Conservation (phyloP, 1,139 yeast species). For the Candida neerlandica region DNA sequence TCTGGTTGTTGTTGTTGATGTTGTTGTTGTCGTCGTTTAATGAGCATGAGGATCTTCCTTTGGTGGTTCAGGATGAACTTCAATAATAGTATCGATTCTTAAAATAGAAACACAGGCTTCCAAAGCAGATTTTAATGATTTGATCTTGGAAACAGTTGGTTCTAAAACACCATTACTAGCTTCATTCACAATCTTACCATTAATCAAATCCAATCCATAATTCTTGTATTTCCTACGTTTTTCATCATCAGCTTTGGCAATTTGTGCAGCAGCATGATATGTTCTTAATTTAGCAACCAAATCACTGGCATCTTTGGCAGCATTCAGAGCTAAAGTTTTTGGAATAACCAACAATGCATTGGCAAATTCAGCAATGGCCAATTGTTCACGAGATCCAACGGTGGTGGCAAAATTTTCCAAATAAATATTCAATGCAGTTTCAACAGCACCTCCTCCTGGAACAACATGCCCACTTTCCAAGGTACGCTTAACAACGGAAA, state of each 20-base stretch:
- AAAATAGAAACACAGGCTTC: constrained; percentile 98
- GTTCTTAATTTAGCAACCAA: constrained; percentile 93
- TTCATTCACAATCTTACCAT: constrained; percentile 91
- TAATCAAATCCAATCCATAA: constrained; percentile 89
- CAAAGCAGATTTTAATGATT: constrained; percentile 90
- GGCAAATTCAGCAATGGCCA: constrained; percentile 98
- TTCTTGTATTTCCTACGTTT: constrained; percentile 86
- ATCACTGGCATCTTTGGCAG: constrained; percentile 96
- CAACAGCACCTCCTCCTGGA: constrained; percentile 99
- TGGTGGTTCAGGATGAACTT: constrained; percentile 94
- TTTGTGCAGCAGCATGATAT: constrained; percentile 94
- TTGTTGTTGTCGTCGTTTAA: constrained; percentile 23
- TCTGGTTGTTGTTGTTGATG: too few species aligned
- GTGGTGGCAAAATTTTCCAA: constrained; percentile 97
- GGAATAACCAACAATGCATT: constrained; percentile 88
- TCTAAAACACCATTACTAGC: constrained; percentile 85
- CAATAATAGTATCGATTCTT: constrained; percentile 97
- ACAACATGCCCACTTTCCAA: constrained; percentile 93
- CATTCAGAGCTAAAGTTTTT: constrained; percentile 94
- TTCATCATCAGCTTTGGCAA: constrained; percentile 75
- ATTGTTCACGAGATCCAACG: constrained; percentile 95
- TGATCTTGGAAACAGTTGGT: constrained; percentile 91
- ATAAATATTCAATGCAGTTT: constrained; percentile 91
- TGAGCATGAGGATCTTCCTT: constrained; percentile 86
- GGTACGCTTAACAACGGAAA: constrained; percentile 94